phyloP scores from a whole-genome alignment of 2,329 filamentous ascomycete genomes.

The Erysiphe neolycopersici region DNA sequence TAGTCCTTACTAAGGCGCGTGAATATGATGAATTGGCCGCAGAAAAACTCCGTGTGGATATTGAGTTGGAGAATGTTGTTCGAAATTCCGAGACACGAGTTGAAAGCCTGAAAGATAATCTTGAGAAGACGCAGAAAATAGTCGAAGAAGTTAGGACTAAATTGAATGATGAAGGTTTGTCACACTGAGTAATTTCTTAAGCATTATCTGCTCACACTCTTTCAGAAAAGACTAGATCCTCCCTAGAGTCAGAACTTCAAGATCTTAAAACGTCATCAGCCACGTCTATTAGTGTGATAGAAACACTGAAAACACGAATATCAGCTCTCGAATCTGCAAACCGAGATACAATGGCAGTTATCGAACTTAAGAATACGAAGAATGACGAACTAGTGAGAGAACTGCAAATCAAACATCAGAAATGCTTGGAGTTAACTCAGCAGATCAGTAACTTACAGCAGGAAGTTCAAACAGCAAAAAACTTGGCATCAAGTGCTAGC shows the following conservation, averaged over 20 bases:
- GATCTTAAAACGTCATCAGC: slow-evolving; percentile 48
- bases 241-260: slow-evolving; percentile 60
- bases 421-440: slow-evolving; percentile 57
- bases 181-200: not conserved
- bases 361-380: slow-evolving; percentile 70
- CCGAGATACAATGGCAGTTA: slow-evolving; percentile 63
- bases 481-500: slow-evolving; percentile 52
- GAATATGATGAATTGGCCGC: slow-evolving; percentile 62
- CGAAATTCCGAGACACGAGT: slow-evolving; percentile 60
- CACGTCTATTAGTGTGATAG: slow-evolving; percentile 47
- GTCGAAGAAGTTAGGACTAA: slow-evolving; percentile 58
- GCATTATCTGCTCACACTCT: slow-evolving; percentile 2
- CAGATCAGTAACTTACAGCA: slow-evolving; percentile 65
- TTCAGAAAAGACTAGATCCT: slow-evolving; percentile 49
- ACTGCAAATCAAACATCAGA: slow-evolving; percentile 67
- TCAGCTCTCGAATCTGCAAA: slow-evolving; percentile 73
- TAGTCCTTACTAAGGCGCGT: slow-evolving; percentile 51
- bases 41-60: slow-evolving; percentile 69
- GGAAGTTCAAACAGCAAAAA: slow-evolving; percentile 55
- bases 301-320: slow-evolving; percentile 58
- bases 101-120: slow-evolving; percentile 53
- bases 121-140: slow-evolving; percentile 64
- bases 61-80: slow-evolving; percentile 78
- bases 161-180: slow-evolving; percentile 54
- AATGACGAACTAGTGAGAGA: slow-evolving; percentile 72